Base-by-base conservation (phyloP, 2,329 filamentous ascomycete species). In the Septoria petroselini region DNA sequence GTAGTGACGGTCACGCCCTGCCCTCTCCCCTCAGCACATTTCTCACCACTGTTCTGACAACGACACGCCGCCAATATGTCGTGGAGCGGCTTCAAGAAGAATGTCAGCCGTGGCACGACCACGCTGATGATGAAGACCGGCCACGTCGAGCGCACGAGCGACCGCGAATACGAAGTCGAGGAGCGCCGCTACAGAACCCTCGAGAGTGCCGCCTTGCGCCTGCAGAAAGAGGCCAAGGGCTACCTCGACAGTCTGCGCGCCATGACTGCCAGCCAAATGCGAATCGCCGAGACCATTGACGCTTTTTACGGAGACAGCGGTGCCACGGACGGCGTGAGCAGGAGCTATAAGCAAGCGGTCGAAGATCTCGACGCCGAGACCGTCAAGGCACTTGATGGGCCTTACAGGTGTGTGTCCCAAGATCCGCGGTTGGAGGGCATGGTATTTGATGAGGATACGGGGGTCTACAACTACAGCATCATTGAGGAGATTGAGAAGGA, bases 61-160 rank as follows among this genome's bases (percentile, higher is more conserved):
- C 18, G 15, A 37, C 38, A 17, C 27, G 12, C 38, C 65, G 65
- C 66, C 67, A 73, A 68, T 56, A 86, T 86, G 83, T 85, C 83
- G 72, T 86, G 83, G 67, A 62, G 63, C 54, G 67, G 67, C 52
- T 68, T 69, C 64, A 70, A 70, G 58, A 68, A 68, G 59, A 65
- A 64, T 61, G 91, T 97, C 77, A 91, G 93, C 78, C 89, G 93
- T 76, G 91, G 91, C 65, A 96, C 91, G 73, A 98, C 94, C 75
- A 91, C 96, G 84, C 91, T 97, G 57, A 96, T 98, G 89, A 97
- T 98, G 91, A 98, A 98, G 81, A 95, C 91, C 50, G 88, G 93
- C 53, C 93, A 97, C 76, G 94, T 98, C 64, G 93, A 98, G 74
- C 91, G 93, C 75, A 98, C 93, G 19, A 96, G 91, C 70, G 93